Evolutionary conservation across 495 filamentous ascomycete genomes (phyloP).

Genomic region (Penicillium malachiteum): DNA sequence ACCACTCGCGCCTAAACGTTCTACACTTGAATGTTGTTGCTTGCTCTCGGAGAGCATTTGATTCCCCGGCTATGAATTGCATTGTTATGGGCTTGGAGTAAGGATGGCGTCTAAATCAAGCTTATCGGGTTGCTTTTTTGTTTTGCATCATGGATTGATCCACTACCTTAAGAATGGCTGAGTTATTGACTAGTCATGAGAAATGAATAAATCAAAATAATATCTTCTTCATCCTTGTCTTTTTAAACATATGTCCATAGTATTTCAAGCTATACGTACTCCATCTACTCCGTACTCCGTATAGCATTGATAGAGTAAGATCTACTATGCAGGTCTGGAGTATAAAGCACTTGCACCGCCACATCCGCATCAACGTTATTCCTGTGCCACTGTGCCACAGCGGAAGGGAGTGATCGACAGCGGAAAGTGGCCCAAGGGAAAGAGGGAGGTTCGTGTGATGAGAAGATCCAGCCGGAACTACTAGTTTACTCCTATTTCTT

Average conservation of each 20-base stretch:
- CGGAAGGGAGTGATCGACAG: conserved; percentile 34
- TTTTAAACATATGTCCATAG: background rate
- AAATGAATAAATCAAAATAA: background rate
- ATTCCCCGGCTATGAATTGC: conserved; percentile 11
- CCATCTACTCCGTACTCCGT: too few species aligned
- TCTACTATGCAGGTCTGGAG: background rate
- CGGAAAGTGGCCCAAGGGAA: conserved; percentile 35
- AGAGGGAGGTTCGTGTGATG: conserved; percentile 15
- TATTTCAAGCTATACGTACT: too few species aligned
- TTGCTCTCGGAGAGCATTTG: conserved; percentile 4
- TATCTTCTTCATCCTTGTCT: background rate
- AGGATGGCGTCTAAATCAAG: conserved; percentile 10
- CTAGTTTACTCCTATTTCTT: conserved; percentile 4
- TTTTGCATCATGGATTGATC: background rate
- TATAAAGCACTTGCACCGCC: conserved; percentile 26
- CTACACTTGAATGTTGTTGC: background rate
- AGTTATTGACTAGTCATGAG: background rate
- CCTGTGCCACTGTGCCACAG: conserved; percentile 36
- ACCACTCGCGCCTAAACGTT: conserved; percentile 52
- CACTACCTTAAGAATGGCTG: background rate
- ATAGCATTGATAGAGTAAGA: background rate
- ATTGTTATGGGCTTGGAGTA: conserved; percentile 2
- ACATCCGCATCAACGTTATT: conserved; percentile 36
- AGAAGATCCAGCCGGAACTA: conserved; percentile 7
- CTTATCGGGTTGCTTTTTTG: background rate